Conservation (phyloP, 1,139 yeast genomes). For the Debaryomyces nepalensis region DNA sequence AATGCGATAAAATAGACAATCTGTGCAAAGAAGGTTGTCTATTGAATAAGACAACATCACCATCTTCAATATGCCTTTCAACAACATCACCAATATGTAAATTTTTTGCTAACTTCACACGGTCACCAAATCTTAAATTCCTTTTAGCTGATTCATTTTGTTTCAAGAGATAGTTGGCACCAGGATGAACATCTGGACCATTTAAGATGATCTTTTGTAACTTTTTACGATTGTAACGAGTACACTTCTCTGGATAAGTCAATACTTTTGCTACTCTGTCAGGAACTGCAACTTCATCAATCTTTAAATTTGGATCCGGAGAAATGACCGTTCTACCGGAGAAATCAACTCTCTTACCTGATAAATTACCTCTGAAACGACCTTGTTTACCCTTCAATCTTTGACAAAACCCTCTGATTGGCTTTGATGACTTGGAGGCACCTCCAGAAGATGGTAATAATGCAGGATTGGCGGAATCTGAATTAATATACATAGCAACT, state of each 20-base stretch:
- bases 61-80: slow-evolving; percentile 98
- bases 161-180: slow-evolving; percentile 90
- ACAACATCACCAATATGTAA: slow-evolving; percentile 89
- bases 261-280: slow-evolving; percentile 94
- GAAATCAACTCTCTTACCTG: slow-evolving; percentile 98
- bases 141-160: slow-evolving; percentile 85
- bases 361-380: slow-evolving; percentile 94
- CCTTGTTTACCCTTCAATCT: slow-evolving; percentile 98
- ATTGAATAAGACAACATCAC: slow-evolving; percentile 92
- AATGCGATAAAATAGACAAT: slow-evolving; percentile 90
- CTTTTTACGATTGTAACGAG: slow-evolving; percentile 82
- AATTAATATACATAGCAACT: slow-evolving; percentile 96
- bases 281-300: slow-evolving; percentile 98
- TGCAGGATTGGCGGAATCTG: slow-evolving; percentile 90
- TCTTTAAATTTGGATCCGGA: slow-evolving; percentile 93
- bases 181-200: slow-evolving; percentile 93
- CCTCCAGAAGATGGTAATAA: slow-evolving; percentile 66
- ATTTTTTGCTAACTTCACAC: slow-evolving; percentile 74
- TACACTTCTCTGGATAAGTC: slow-evolving; percentile 95
- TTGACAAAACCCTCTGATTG: slow-evolving; percentile 96
- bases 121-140: slow-evolving; percentile 87
- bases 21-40: slow-evolving; percentile 98
- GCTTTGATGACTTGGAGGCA: slow-evolving; percentile 63
- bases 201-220: slow-evolving; percentile 72
- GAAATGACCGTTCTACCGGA: slow-evolving; percentile 98